Base-by-base conservation (phyloP, 176 grass and related monocot genomes). In the Zea luxurians region DNA sequence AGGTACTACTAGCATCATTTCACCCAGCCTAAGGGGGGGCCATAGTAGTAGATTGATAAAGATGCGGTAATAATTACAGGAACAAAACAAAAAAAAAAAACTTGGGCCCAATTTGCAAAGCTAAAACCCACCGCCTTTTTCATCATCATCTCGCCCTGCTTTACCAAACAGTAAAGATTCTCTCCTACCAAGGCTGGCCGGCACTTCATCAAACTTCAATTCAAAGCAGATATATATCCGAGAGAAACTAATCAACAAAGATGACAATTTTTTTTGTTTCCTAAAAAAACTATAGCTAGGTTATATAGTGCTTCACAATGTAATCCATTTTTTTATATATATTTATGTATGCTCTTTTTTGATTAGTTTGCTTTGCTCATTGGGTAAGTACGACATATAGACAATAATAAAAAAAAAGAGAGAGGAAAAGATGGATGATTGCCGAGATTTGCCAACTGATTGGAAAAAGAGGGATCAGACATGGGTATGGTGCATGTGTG, bases 161-260 rank as follows among this genome's bases (percentile, higher is more conserved):
- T 82, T 78, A 81, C 82, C 78, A 71, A 82, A 89, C 78, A 89
- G 87, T 85, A 85, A 84, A 89, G 87, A 89, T 89, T 89, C 87
- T 75, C 37, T 18, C 41, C 50, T 49, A 78, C 59, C 78, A 81
- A 40, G 54, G 66, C 62, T 62, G 69, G 52, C 42, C 48, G 81
- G 43, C 53, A 57, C 17, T 57, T 20, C 54, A 18, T 20, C 54
- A 18, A 55, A 18, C 53, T 74, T 13, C 80, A 81, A 71, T n/a
- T n/a, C n/a, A n/a, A n/a, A n/a, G n/a, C n/a, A 71, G 1, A 60
- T 20, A 54, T 16, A 20, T 53, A 52, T 41, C 17, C 13, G 41
- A 18, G 3, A 10, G 2, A 40, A 49, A 15, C 7, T 8, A 55
- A 20, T 3, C 21, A 48, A 11, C 13, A n/a, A 37, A 15, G n/a